Percentiles rank a stretch among this genome's conserved stretches.
Conservation (phyloP, 2,329 filamentous ascomycete genomes). For the Metarhizium album region DNA sequence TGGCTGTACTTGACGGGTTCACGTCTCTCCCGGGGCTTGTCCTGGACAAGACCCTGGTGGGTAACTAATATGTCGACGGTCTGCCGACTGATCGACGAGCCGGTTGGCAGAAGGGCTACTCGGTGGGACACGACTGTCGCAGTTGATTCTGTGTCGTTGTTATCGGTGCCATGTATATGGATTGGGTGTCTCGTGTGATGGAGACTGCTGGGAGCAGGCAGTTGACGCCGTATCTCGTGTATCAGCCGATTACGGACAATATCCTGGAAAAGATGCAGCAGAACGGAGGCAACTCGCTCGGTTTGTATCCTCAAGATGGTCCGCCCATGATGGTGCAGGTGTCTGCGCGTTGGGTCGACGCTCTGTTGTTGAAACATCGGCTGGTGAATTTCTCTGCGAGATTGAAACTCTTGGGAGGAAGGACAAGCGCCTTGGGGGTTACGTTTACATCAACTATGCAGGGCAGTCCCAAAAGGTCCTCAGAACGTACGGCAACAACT, state of each 20-base stretch:
- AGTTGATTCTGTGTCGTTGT: slow-evolving; percentile 12
- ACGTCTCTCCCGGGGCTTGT: slow-evolving; percentile 12
- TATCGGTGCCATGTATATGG: slow-evolving; percentile 7
- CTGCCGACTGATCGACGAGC: slow-evolving; percentile 13
- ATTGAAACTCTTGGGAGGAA: slow-evolving; percentile 17
- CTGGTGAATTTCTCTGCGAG: neutral
- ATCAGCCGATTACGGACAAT: slow-evolving; percentile 29
- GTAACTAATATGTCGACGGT: slow-evolving; percentile 17
- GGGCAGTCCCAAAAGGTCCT: slow-evolving; percentile 26
- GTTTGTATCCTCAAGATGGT: slow-evolving; percentile 23
- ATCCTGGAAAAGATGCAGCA: slow-evolving; percentile 20
- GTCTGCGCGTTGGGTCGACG: slow-evolving; percentile 13
- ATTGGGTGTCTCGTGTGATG: neutral
- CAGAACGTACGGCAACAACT: slow-evolving; percentile 26
- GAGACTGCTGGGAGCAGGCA: neutral
- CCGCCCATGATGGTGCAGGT: slow-evolving; percentile 23
- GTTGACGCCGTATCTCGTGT: slow-evolving; percentile 12
- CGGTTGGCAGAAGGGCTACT: slow-evolving; percentile 16
- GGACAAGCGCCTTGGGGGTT: slow-evolving; percentile 19
- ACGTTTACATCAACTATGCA: slow-evolving; percentile 27
- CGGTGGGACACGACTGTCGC: slow-evolving; percentile 20
- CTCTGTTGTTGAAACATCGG: slow-evolving; percentile 2
- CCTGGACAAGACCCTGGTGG: slow-evolving; percentile 7
- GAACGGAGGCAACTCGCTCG: slow-evolving; percentile 31
- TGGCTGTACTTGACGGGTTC: slow-evolving; percentile 15